Base-by-base conservation (phyloP, 306 rosid species). In the Trifolium repens region DNA sequence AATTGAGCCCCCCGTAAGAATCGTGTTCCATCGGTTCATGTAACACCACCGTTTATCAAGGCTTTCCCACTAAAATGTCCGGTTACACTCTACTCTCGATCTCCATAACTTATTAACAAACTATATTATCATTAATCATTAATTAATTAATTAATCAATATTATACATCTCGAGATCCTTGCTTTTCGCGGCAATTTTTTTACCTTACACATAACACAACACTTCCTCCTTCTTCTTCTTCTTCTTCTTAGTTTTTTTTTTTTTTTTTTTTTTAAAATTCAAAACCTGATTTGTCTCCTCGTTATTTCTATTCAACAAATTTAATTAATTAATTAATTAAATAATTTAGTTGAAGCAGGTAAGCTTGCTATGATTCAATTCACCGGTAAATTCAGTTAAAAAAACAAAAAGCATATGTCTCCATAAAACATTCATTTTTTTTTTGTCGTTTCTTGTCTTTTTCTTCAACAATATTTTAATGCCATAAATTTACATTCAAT, bases 61-160 rank as follows among this genome's bases (percentile, higher is more conserved):
- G 81, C 78, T 85, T 87, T 87, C 89, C 90, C 88, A 90, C 87
- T 67, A 82, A 86, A 89, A 70, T 71, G 49, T 78, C 76, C 80
- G 83, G 80, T 86, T 9, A 3, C 55, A 49, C 67, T 71, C 82
- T 5, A 13, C 65, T 67, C 75, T 22, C 24, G 24, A 22, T 39
- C 66, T 40, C 12, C 10, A 9, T 40, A 8, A 57, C 32, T n/a
- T 69, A 34, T 75, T 14, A 34, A 22, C 24, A 22, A 22, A 22
- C 24, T 22, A 22, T 12, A 9, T 1, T 37, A 55, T 72, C 22
- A 32, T 61, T 5, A 13, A 13, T 61, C 15, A 22, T 9, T 6
- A 47, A 60, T 30, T 32, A 13, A 26, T 60, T 6, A 19, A 30
- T 27, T 2, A 27, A 27, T 27, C 1, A 22, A 22, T 22, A 22